Evolutionary conservation across 306 rosid species (phyloP).

Genomic region (Trichosanthes truncata): DNA sequence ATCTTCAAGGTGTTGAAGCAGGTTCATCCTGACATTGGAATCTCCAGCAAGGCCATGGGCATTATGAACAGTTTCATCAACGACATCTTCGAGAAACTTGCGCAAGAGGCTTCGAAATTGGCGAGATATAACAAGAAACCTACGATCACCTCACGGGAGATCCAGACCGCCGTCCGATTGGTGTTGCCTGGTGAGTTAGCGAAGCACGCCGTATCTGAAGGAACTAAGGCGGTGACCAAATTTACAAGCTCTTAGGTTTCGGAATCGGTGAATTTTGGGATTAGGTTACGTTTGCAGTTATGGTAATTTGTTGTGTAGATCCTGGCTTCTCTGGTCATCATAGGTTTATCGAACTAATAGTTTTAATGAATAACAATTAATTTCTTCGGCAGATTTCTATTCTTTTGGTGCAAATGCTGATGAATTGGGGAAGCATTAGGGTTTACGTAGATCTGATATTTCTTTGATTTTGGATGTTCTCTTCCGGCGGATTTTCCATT

Average conservation of each 20-base stretch:
- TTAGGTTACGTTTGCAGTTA: background rate
- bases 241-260: slow-evolving; percentile 51
- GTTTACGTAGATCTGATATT: background rate
- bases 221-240: slow-evolving; percentile 69
- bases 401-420: background rate
- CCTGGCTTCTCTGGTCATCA: background rate
- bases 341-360: background rate
- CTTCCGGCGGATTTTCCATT: background rate
- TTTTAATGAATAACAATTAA: background rate
- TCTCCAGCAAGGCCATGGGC: slow-evolving; percentile 81
- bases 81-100: slow-evolving; percentile 72
- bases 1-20: slow-evolving; percentile 76
- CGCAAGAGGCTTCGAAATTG: slow-evolving; percentile 53
- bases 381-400: background rate
- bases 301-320: background rate
- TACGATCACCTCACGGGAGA: slow-evolving; percentile 59
- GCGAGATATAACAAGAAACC: slow-evolving; percentile 74
- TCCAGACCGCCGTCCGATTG: slow-evolving; percentile 65
- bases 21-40: slow-evolving; percentile 69
- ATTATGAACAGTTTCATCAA: slow-evolving; percentile 77
- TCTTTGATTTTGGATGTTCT: too few relatives aligned
- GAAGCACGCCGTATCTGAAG: slow-evolving; percentile 74
- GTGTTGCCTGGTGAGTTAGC: slow-evolving; percentile 74
- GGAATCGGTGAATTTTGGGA: background rate
- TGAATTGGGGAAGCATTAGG: background rate